Conservation (phyloP, 176 grass and related monocot genomes). For the Pharus latifolius region DNA sequence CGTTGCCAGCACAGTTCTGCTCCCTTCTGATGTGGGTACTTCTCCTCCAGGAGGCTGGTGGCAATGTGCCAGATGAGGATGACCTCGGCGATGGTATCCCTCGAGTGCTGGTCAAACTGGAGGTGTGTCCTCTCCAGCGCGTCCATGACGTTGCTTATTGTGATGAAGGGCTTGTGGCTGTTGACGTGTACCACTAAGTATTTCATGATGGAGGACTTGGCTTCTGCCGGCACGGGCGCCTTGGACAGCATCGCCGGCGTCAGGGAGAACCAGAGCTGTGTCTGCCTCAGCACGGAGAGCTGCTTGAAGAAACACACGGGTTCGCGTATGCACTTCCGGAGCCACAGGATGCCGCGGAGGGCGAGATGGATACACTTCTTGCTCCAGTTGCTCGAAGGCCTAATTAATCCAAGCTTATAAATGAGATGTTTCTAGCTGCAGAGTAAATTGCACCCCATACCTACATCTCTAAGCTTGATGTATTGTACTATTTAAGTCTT, state of each 20-base stretch:
- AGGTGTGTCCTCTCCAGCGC: too few relatives aligned
- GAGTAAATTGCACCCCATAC: too few relatives aligned
- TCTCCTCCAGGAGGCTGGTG: background rate
- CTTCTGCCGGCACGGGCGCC: background rate
- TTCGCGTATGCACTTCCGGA: background rate
- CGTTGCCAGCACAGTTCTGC: too few relatives aligned
- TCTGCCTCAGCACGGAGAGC: background rate
- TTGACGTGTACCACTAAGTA: accelerated
- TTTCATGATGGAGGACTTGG: background rate
- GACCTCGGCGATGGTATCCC: background rate
- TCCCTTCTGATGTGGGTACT: too few relatives aligned
- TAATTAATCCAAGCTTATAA: too few relatives aligned
- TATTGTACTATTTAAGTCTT: too few relatives aligned
- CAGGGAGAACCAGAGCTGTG: background rate
- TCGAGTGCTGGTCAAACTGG: too few relatives aligned
- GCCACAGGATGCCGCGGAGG: background rate
- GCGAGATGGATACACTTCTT: too few relatives aligned
- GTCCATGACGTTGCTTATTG: too few relatives aligned
- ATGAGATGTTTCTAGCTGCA: too few relatives aligned
- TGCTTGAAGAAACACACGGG: background rate
- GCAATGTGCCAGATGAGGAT: background rate
- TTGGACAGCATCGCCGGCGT: background rate
- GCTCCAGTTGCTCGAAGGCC: too few relatives aligned
- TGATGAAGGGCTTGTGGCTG: background rate
- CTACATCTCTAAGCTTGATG: too few relatives aligned